Evolutionary conservation across 306 rosid species (phyloP).

Genomic region (Sphenostylis stenocarpa): DNA sequence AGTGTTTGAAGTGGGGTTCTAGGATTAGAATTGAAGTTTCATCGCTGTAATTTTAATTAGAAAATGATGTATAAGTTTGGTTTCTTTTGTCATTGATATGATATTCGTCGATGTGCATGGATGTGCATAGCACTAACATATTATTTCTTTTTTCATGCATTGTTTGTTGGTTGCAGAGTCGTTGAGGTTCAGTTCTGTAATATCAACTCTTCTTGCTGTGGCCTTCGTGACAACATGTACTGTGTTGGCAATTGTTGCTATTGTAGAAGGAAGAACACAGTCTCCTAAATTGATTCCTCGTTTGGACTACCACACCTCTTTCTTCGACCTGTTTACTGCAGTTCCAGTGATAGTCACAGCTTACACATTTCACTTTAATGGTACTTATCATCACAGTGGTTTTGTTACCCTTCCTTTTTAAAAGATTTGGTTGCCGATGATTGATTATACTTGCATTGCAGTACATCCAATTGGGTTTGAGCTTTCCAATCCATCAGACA

Average conservation of each 20-base stretch:
- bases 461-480: constrained; percentile 95
- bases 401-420: background rate
- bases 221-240: constrained; percentile 77
- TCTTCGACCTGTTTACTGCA: constrained; percentile 87
- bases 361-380: constrained; percentile 94
- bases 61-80: background rate
- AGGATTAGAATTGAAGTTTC: background rate
- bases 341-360: constrained; percentile 94
- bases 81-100: background rate
- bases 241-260: constrained; percentile 62
- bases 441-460: constrained; percentile 50
- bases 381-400: constrained; percentile 32
- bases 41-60: background rate
- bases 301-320: constrained; percentile 59
- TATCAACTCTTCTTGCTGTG: constrained; percentile 80
- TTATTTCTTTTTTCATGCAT: background rate
- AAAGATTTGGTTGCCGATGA: background rate
- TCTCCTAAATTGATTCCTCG: constrained; percentile 66
- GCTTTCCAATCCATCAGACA: constrained; percentile 69
- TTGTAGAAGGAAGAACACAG: constrained; percentile 62
- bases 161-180: constrained; percentile 50
- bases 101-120: background rate
- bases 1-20: background rate
- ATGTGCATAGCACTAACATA: background rate
- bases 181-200: constrained; percentile 72